A percentile compares a stretch with the other conserved stretches of the same genome.
These are phyloP conservation scores for Syzygium syzygioides DNA, from an alignment of 441 rosid species.

Conservation along the genomic window DNA sequence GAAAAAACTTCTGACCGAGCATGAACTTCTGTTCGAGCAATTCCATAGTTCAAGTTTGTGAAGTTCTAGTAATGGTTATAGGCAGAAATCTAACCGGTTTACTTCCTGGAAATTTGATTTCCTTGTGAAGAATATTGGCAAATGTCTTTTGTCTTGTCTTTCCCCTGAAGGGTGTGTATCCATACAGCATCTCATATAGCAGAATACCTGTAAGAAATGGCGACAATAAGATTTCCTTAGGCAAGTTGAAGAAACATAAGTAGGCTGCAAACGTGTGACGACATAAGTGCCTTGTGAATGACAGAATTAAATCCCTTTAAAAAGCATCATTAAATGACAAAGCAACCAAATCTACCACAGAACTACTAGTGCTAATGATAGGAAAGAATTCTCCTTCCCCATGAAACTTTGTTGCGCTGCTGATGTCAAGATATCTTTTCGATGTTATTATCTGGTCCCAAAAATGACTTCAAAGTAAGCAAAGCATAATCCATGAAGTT, in stretches of 20 bases:
- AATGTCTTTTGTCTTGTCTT: constrained; percentile 95
- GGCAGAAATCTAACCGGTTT: constrained; percentile 35
- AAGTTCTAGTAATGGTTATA: neutral
- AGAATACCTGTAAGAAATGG: constrained; percentile 51
- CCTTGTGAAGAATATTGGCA: constrained; percentile 84
- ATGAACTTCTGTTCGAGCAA: neutral
- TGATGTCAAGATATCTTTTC: neutral
- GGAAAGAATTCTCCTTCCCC: neutral
- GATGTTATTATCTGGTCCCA: neutral
- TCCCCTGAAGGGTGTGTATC: constrained; percentile 97
- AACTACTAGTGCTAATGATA: neutral
- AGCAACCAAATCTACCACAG: neutral
- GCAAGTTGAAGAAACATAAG: neutral
- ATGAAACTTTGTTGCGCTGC: neutral
- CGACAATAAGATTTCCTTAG: neutral
- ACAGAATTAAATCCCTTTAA: neutral
- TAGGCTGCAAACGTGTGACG: neutral
- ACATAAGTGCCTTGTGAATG: neutral
- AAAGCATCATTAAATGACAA: neutral
- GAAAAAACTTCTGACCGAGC: neutral
- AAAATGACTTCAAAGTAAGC: neutral
- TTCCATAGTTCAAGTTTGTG: neutral
- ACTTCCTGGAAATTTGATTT: constrained; percentile 70
- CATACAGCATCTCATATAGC: constrained; percentile 90
- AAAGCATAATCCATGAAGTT: neutral